A percentile compares a stretch with the other conserved stretches of the same genome.
Conservation (phyloP, 2,329 filamentous ascomycete genomes). For the Akanthomyces uredinophilus region DNA sequence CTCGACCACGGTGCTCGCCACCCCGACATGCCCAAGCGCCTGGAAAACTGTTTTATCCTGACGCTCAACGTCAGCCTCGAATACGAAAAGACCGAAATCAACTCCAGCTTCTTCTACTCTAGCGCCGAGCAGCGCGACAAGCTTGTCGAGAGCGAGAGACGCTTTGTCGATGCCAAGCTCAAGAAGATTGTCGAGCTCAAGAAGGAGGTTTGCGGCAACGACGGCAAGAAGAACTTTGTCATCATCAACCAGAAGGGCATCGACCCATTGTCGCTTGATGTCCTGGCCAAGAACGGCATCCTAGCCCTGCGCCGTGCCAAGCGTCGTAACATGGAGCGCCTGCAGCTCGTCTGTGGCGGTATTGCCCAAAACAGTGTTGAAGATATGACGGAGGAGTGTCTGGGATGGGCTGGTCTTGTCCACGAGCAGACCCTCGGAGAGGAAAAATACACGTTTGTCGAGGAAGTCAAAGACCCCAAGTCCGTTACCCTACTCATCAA, state of each 20-base stretch:
- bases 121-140: conserved; percentile 96
- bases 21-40: conserved; percentile 94
- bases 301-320: conserved; percentile 91
- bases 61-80: conserved; percentile 95
- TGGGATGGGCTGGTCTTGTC: conserved; percentile 93
- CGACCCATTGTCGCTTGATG: conserved; percentile 90
- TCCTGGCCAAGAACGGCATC: conserved; percentile 97
- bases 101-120: conserved; percentile 98
- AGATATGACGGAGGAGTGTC: conserved; percentile 77
- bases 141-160: conserved; percentile 92
- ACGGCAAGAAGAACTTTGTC: conserved; percentile 92
- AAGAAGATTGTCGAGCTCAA: conserved; percentile 97
- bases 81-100: conserved; percentile 99
- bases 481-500: conserved; percentile 97
- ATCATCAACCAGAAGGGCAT: conserved; percentile 99
- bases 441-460: conserved; percentile 98
- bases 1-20: conserved; percentile 94
- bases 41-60: conserved; percentile 93
- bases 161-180: conserved; percentile 93
- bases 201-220: conserved; percentile 92
- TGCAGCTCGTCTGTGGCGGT: conserved; percentile 92
- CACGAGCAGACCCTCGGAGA: conserved; percentile 97
- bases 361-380: conserved; percentile 93
- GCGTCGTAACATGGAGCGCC: conserved; percentile 96
- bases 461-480: conserved; percentile 98